Base-by-base conservation (phyloP, 306 rosid genomes). In the Corylus heterophylla region DNA sequence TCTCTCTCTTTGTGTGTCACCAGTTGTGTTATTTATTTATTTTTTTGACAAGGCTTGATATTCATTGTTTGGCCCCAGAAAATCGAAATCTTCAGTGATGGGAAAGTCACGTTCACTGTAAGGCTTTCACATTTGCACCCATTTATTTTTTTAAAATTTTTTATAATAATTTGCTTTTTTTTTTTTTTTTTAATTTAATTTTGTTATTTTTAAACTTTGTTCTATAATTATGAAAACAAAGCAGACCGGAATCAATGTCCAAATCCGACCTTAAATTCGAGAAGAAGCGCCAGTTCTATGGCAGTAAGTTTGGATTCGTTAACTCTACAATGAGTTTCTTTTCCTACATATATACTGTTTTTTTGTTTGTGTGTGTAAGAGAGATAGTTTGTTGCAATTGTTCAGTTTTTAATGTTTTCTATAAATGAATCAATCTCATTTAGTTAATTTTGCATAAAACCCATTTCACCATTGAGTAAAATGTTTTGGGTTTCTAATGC, bases 221-320 rank as follows among this genome's bases (percentile, higher is more conserved):
- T 6, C 17, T 11, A 5, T 72, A 56, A 18, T 69, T 29, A 39
- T 51, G 14, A n/a, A 67, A 16, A 37, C 3, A 35, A 20, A 68
- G 79, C 84, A 88, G 91, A 55, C 25, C 69, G 0, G 82, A 63
- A 61, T 83, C 84, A 18, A 18, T 10, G 8, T 68, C 72, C 9
- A 88, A 81, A 54, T 69, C 87, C 42, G 37, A 78, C 37, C 64
- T 39, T 74, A 88, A 83, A 62, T 78, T 78, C 9, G 83, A 85
- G 12, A 85, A 81, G 61, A 85, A 88, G 81, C 72, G 79, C n/a
- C 75, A 81, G n/a, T 88, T 88, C 74, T 88, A 88, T 69, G 45
- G 87, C 68, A 83, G 91, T 88, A 81, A 70, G 85, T 82, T 54
- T 10, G 2, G 18, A 20, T 29, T 59, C 37, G 31, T 59, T 25